These are phyloP conservation scores for Cryptococcus hybrid DNA, from an alignment of 1,284 basidiomycete genomes.

Conservation along the genomic window DNA sequence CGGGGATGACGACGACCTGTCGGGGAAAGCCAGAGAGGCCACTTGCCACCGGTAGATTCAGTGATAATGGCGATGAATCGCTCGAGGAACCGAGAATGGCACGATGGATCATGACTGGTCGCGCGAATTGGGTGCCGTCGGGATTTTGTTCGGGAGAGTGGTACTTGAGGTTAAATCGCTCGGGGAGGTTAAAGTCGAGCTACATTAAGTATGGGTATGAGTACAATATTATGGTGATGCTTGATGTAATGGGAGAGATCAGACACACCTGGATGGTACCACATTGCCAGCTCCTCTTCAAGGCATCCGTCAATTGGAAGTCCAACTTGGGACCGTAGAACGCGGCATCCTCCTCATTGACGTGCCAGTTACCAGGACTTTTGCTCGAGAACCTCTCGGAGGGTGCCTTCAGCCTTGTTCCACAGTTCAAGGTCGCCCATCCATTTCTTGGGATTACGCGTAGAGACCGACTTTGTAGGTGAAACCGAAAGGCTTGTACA, in stretches of 20 bases:
- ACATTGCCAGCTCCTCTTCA: slow-evolving; percentile 93
- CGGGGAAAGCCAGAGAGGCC: slow-evolving; percentile 98
- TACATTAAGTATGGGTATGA: slow-evolving; percentile 50
- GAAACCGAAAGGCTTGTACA: slow-evolving; percentile 97
- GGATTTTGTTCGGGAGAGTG: slow-evolving; percentile 58
- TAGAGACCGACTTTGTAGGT: slow-evolving; percentile 95
- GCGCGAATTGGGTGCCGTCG: slow-evolving; percentile 56
- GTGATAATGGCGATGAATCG: slow-evolving; percentile 97
- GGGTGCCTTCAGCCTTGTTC: slow-evolving; percentile 82
- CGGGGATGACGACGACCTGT: slow-evolving; percentile 91
- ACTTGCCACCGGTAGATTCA: slow-evolving; percentile 97
- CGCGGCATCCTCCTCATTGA: slow-evolving; percentile 96
- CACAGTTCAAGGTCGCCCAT: slow-evolving; percentile 88
- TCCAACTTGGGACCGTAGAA: slow-evolving; percentile 97
- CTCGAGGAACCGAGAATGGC: slow-evolving; percentile 95
- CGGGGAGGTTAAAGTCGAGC: slow-evolving; percentile 99
- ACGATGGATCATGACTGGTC: slow-evolving; percentile 98
- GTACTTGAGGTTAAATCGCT: slow-evolving; percentile 94
- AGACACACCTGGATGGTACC: slow-evolving; percentile 70
- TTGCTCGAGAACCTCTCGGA: slow-evolving; percentile 79
- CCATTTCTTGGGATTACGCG: slow-evolving; percentile 87
- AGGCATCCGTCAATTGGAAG: slow-evolving; percentile 92
- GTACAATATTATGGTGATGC: background rate
- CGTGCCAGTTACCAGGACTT: slow-evolving; percentile 87
- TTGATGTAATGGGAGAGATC: background rate